phyloP scores from a whole-genome alignment of 345 rosid species.

The Moricandia arvensis region DNA sequence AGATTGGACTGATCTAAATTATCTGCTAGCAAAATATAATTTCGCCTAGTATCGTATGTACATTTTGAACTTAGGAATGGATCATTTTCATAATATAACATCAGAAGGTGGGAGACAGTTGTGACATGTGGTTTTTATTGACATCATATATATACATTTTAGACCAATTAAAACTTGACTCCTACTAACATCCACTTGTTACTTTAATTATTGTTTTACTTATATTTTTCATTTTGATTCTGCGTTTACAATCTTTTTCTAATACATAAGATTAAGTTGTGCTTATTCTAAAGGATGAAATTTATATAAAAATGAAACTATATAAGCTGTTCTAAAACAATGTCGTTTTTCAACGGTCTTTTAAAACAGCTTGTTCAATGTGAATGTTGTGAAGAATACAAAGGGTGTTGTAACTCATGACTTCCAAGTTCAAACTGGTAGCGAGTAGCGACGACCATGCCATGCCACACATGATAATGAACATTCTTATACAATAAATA shows the following conservation, averaged over 20 bases:
- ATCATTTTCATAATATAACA: slow-evolving; percentile 20
- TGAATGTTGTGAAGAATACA: slow-evolving; percentile 26
- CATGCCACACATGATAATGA: slow-evolving; percentile 13
- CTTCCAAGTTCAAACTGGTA: slow-evolving; percentile 1
- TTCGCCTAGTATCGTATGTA: slow-evolving; percentile 1
- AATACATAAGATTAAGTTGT: background rate
- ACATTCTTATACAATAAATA: slow-evolving; percentile 24
- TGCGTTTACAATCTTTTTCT: background rate
- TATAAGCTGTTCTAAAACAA: background rate
- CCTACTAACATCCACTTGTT: slow-evolving; percentile 34
- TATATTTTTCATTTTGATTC: background rate
- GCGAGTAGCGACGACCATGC: background rate
- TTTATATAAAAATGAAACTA: background rate
- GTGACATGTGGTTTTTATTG: slow-evolving; percentile 29
- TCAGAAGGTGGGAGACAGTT: slow-evolving; percentile 43
- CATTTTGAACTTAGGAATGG: slow-evolving; percentile 7
- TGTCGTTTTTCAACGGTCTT: background rate
- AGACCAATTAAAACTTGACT: slow-evolving; percentile 37
- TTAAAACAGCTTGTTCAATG: background rate
- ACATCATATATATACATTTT: slow-evolving; percentile 10
- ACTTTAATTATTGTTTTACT: slow-evolving; percentile 23
- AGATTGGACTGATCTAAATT: slow-evolving; percentile 27
- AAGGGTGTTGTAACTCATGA: slow-evolving; percentile 22
- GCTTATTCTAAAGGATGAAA: background rate
- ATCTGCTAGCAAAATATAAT: slow-evolving; percentile 1